Percentiles rank a stretch among this genome's conserved stretches.
Evolutionary conservation across 1,284 basidiomycete species (phyloP).

Genomic region (Moesziomyces sp.): DNA sequence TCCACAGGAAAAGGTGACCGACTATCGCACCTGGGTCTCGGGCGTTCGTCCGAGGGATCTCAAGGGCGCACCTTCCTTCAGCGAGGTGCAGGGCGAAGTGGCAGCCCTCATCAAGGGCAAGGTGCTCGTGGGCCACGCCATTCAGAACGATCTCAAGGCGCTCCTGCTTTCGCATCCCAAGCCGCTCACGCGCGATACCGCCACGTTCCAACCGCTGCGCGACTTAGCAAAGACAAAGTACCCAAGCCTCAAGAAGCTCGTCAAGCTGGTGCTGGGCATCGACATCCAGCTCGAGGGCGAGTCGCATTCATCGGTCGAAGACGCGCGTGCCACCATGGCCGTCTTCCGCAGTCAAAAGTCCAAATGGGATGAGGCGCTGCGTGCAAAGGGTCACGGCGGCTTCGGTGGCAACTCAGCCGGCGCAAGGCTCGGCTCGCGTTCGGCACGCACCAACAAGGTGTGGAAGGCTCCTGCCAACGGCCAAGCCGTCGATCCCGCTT

Average conservation of each 20-base stretch:
- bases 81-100: conserved; percentile 82
- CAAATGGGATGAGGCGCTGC: conserved; percentile 76
- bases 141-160: conserved; percentile 90
- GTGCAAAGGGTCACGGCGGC: conserved; percentile 13
- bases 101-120: conserved; percentile 81
- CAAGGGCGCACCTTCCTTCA: conserved; percentile 77
- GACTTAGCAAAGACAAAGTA: conserved; percentile 73
- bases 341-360: conserved; percentile 87
- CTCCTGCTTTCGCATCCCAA: conserved; percentile 90
- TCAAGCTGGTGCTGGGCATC: conserved; percentile 82
- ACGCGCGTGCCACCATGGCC: conserved; percentile 95
- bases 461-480: conserved; percentile 32
- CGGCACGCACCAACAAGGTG: conserved; percentile 18
- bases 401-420: neutral
- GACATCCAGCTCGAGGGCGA: conserved; percentile 77
- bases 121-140: conserved; percentile 91
- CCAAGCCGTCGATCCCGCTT: conserved; percentile 23
- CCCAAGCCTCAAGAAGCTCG: conserved; percentile 83
- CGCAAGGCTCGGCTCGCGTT: conserved; percentile 8
- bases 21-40: conserved; percentile 91
- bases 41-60: conserved; percentile 85
- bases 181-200: conserved; percentile 83
- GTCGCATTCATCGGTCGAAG: conserved; percentile 71
- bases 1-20: conserved; percentile 87
- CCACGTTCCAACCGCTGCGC: conserved; percentile 72